Evolutionary conservation across 2,329 filamentous ascomycete genomes (phyloP).

Genomic region (Diplocarpon mali): DNA sequence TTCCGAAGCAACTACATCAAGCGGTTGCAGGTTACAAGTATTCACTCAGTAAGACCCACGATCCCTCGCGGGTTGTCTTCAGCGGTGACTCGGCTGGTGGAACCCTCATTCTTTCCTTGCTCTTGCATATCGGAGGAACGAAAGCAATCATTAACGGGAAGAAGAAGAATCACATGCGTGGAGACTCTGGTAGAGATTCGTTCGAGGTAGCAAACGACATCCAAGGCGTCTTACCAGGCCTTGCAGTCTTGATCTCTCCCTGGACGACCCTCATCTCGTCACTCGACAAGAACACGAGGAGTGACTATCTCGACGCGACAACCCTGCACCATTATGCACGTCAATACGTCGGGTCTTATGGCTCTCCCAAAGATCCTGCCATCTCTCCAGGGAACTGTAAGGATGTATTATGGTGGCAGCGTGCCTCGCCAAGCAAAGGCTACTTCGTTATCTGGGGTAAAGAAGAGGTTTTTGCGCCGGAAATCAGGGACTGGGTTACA

Average conservation of each 20-base stretch:
- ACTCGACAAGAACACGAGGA: constrained; percentile 55
- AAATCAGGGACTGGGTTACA: constrained; percentile 50
- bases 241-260: constrained; percentile 67
- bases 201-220: constrained; percentile 5
- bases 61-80: constrained; percentile 53
- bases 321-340: constrained; percentile 59
- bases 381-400: constrained; percentile 63
- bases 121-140: constrained; percentile 48
- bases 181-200: background rate
- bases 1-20: constrained; percentile 12
- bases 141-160: background rate
- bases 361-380: constrained; percentile 39
- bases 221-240: constrained; percentile 32
- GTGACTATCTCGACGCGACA: constrained; percentile 62
- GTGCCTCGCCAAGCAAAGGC: constrained; percentile 54
- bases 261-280: constrained; percentile 66
- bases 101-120: constrained; percentile 59
- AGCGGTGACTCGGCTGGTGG: constrained; percentile 73
- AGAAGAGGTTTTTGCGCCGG: constrained; percentile 67
- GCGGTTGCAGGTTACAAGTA: constrained; percentile 9
- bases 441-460: constrained; percentile 62
- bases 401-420: constrained; percentile 54
- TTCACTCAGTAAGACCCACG: constrained; percentile 31
- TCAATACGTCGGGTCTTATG: constrained; percentile 50
- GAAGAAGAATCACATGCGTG: background rate